phyloP scores from a whole-genome alignment of 345 rosid species.

The Citrus cavaleriei region DNA sequence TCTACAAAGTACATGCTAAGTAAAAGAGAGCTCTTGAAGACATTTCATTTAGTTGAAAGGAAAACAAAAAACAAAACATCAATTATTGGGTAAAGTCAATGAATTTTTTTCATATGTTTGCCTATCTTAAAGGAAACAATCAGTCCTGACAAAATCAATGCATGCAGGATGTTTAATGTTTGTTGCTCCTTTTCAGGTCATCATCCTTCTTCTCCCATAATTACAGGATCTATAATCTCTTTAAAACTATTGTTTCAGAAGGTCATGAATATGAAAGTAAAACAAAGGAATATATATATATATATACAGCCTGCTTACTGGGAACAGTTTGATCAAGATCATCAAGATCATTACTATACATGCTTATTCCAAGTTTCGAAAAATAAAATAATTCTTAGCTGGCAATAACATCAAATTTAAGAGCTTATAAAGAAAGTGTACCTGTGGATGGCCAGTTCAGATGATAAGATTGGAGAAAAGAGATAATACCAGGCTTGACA shows the following conservation, averaged over 20 bases:
- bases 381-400: background rate
- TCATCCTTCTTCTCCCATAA: background rate
- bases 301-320: too few relatives aligned
- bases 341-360: background rate
- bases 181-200: conserved; percentile 3
- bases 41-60: too few relatives aligned
- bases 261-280: background rate
- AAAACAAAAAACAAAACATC: too few relatives aligned
- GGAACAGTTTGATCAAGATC: background rate
- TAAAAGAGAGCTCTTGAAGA: too few relatives aligned
- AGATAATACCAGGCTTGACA: too few relatives aligned
- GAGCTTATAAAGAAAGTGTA: background rate
- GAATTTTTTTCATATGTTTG: too few relatives aligned
- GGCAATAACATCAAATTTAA: too few relatives aligned
- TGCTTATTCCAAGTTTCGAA: background rate
- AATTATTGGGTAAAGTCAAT: too few relatives aligned
- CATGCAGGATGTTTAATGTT: background rate
- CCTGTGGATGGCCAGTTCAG: background rate
- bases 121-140: too few relatives aligned
- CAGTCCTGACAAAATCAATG: too few relatives aligned
- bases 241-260: background rate
- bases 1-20: too few relatives aligned
- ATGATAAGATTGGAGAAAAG: too few relatives aligned
- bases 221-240: conserved; percentile 3
- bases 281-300: background rate